Percentiles rank a stretch among this genome's conserved stretches.
Conservation (phyloP, 1,284 basidiomycete genomes). For the Malassezia globosa region DNA sequence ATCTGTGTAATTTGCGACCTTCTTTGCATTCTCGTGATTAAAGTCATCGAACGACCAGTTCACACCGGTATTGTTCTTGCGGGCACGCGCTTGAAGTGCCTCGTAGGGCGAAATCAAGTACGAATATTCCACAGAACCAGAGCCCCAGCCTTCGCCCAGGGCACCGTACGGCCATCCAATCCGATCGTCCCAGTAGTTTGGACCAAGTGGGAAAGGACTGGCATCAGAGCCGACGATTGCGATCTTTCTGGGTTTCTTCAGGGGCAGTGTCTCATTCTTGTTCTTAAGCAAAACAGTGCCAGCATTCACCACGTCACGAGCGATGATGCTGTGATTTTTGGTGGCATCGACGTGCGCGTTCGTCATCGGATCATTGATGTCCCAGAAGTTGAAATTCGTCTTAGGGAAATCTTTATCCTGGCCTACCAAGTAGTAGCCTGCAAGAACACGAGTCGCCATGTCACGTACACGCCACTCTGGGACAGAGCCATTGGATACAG, state of each 20-base stretch:
- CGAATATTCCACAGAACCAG: slow-evolving; percentile 52
- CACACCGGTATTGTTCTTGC: slow-evolving; percentile 53
- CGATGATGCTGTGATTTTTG: slow-evolving; percentile 58
- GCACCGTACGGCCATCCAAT: slow-evolving; percentile 54
- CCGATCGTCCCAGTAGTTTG: slow-evolving; percentile 61
- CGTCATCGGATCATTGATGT: slow-evolving; percentile 22
- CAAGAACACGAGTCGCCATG: slow-evolving; percentile 45
- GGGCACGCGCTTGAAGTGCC: slow-evolving; percentile 57
- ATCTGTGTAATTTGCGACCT: slow-evolving; percentile 39
- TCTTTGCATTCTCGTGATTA: slow-evolving; percentile 24
- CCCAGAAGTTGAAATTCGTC: slow-evolving; percentile 34
- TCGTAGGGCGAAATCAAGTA: slow-evolving; percentile 54
- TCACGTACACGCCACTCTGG: slow-evolving; percentile 53
- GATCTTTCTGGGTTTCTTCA: slow-evolving; percentile 24
- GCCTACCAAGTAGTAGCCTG: slow-evolving; percentile 48
- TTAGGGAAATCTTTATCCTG: slow-evolving; percentile 38
- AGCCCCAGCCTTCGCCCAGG: slow-evolving; percentile 71
- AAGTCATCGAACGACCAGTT: slow-evolving; percentile 57
- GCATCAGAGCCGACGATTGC: slow-evolving; percentile 52
- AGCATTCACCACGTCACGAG: slow-evolving; percentile 63
- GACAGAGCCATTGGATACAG: slow-evolving; percentile 61
- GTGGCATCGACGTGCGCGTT: slow-evolving; percentile 62
- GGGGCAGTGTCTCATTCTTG: slow-evolving; percentile 25
- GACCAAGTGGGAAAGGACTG: slow-evolving; percentile 58
- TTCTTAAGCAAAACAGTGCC: slow-evolving; percentile 68